These are phyloP conservation scores for Trichoderma citrinoviride DNA, from an alignment of 2,329 filamentous ascomycete species.

Conservation along the genomic window DNA sequence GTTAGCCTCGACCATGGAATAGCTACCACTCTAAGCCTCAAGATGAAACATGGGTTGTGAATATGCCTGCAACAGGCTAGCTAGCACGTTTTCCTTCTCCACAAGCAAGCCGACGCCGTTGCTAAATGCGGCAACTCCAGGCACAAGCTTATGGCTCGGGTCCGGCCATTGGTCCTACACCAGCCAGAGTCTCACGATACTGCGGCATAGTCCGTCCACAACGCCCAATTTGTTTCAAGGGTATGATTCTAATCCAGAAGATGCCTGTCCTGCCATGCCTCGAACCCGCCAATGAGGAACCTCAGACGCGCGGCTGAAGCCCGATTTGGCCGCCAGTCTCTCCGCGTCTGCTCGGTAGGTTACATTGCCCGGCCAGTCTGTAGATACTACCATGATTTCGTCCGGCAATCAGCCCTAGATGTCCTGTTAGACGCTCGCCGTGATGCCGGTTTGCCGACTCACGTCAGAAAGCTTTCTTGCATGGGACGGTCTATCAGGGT, in stretches of 20 bases:
- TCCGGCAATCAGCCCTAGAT: neutral
- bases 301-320: neutral
- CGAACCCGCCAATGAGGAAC: neutral
- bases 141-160: neutral
- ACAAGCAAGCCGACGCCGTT: neutral
- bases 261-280: neutral
- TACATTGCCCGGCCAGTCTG: neutral
- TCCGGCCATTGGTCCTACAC: neutral
- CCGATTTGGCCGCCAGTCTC: neutral
- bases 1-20: neutral
- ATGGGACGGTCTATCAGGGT: neutral
- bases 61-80: neutral
- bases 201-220: neutral
- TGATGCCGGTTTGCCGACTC: constrained; percentile 6
- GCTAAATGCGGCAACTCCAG: constrained; percentile 3
- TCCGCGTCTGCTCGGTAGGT: neutral
- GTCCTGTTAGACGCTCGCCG: neutral
- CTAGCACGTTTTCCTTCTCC: neutral
- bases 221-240: constrained; percentile 1
- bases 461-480: neutral
- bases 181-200: neutral
- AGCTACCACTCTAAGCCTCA: neutral
- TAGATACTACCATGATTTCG: neutral
- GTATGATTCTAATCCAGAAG: neutral
- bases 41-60: neutral